phyloP scores from a whole-genome alignment of 768 basidiomycete genomes.

The Lactifluus pinguis region DNA sequence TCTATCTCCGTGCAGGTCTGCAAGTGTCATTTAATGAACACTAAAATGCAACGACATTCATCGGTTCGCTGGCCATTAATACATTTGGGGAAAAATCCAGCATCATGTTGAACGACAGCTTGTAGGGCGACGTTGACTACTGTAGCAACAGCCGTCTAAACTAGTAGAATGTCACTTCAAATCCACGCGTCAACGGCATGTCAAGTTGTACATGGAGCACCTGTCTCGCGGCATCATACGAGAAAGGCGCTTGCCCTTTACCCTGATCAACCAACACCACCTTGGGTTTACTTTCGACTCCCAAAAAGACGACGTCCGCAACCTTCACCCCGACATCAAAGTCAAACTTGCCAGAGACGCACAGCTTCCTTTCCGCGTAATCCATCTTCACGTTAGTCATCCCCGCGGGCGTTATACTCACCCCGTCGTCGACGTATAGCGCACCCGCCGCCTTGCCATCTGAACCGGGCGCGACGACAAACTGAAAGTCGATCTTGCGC shows the following conservation, averaged over 20 bases:
- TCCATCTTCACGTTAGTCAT: slow-evolving; percentile 26
- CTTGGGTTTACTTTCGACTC: slow-evolving; percentile 21
- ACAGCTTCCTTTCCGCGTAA: slow-evolving; percentile 24
- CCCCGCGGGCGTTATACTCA: slow-evolving; percentile 30
- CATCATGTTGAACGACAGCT: background rate
- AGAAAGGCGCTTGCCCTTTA: slow-evolving; percentile 16
- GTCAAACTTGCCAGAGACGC: slow-evolving; percentile 25
- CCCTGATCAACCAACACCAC: slow-evolving; percentile 21
- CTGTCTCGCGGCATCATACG: slow-evolving; percentile 32
- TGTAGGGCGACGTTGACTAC: background rate
- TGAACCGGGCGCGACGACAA: slow-evolving; percentile 49
- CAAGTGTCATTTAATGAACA: background rate
- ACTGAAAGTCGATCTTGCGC: slow-evolving; percentile 46
- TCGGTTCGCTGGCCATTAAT: background rate
- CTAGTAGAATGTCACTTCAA: slow-evolving; percentile 19
- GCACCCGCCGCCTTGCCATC: slow-evolving; percentile 43
- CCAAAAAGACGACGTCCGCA: slow-evolving; percentile 29
- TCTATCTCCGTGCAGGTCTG: background rate
- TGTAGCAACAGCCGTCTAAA: background rate
- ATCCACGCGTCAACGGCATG: slow-evolving; percentile 28
- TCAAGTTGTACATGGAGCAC: slow-evolving; percentile 39
- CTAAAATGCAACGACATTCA: no score
- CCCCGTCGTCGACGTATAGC: slow-evolving; percentile 61
- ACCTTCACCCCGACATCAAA: slow-evolving; percentile 26
- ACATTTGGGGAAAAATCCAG: background rate